Evolutionary conservation across 2,329 filamentous ascomycete genomes (phyloP).

Genomic region (Pseudonectria buxi): DNA sequence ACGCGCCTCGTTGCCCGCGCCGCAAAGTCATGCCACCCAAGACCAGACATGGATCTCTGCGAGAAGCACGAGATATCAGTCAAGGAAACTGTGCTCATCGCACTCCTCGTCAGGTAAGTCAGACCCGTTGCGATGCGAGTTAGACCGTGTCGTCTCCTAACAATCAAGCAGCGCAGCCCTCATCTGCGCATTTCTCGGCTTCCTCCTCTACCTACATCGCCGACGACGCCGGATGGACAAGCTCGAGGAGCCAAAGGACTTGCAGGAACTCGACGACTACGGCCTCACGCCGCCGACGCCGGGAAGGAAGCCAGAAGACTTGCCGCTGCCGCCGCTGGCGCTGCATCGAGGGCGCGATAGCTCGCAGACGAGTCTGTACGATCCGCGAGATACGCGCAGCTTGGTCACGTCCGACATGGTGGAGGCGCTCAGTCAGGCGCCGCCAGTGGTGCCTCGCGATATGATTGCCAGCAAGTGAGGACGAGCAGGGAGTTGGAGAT

Average conservation of each 20-base stretch:
- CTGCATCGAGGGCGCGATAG: slow-evolving; percentile 6
- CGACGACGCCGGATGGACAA: slow-evolving; percentile 12
- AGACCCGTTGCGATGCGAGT: not conserved
- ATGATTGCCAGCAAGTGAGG: slow-evolving; percentile 11
- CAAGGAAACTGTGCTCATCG: slow-evolving; percentile 8
- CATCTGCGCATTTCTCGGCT: slow-evolving; percentile 8
- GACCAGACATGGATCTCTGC: slow-evolving; percentile 13
- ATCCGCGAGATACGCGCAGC: not conserved
- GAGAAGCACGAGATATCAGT: slow-evolving; percentile 15
- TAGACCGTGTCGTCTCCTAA: not conserved
- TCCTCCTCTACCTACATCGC: slow-evolving; percentile 16
- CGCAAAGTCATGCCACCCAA: slow-evolving; percentile 11
- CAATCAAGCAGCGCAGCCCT: slow-evolving; percentile 5
- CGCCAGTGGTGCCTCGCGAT: slow-evolving; percentile 15
- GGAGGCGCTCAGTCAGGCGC: slow-evolving; percentile 18
- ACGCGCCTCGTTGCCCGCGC: slow-evolving; percentile 15
- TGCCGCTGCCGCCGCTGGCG: slow-evolving; percentile 11
- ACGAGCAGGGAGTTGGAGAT: too few species aligned
- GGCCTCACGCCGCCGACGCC: slow-evolving; percentile 7
- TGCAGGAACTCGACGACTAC: slow-evolving; percentile 23
- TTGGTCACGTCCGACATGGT: slow-evolving; percentile 10
- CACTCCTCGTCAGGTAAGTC: slow-evolving; percentile 13
- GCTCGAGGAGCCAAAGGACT: slow-evolving; percentile 16
- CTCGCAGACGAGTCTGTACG: not conserved
- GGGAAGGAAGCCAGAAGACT: slow-evolving; percentile 8